These are phyloP conservation scores for Fraxinus paxiana DNA, from an alignment of 305 asterid genomes.

Conservation along the genomic window DNA sequence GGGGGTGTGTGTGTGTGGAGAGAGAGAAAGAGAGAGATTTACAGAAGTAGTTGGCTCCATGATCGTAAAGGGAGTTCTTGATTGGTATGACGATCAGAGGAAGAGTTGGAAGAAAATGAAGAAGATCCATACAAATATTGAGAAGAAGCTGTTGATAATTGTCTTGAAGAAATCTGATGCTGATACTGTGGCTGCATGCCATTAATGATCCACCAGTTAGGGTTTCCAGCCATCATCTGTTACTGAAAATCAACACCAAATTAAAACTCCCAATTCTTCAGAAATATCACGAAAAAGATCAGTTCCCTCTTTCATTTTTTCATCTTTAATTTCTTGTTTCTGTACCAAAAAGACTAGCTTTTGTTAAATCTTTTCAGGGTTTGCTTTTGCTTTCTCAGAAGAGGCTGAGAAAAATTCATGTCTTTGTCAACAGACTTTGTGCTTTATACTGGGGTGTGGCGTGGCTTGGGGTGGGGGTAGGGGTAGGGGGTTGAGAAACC, in stretches of 20 bases:
- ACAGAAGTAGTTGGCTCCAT: conserved; percentile 62
- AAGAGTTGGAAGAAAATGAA: conserved; percentile 13
- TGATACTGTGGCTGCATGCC: neutral
- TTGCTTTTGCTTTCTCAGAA: conserved; percentile 30
- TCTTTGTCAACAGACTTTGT: conserved; percentile 39
- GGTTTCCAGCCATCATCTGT: conserved; percentile 38
- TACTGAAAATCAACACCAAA: neutral
- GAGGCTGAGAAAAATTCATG: conserved; percentile 30
- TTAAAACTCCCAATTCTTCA: neutral
- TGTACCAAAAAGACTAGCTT: conserved; percentile 24
- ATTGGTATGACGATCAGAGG: conserved; percentile 22
- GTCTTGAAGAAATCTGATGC: neutral
- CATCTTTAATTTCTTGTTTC: conserved; percentile 23
- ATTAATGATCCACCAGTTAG: conserved; percentile 29
- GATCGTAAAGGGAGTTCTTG: conserved; percentile 53
- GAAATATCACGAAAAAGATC: neutral
- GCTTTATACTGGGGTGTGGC: conserved; percentile 45
- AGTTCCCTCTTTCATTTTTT: neutral
- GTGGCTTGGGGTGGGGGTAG: conserved; percentile 35
- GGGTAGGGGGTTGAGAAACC: conserved; percentile 31
- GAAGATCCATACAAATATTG: conserved; percentile 25
- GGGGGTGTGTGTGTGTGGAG: too few relatives aligned
- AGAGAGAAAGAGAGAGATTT: conserved; percentile 29
- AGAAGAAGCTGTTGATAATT: conserved; percentile 7
- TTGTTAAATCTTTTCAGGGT: conserved; percentile 25